These are phyloP conservation scores for Rhododendron ferrugineum DNA, from an alignment of 148 eudicot genomes.

Conservation along the genomic window DNA sequence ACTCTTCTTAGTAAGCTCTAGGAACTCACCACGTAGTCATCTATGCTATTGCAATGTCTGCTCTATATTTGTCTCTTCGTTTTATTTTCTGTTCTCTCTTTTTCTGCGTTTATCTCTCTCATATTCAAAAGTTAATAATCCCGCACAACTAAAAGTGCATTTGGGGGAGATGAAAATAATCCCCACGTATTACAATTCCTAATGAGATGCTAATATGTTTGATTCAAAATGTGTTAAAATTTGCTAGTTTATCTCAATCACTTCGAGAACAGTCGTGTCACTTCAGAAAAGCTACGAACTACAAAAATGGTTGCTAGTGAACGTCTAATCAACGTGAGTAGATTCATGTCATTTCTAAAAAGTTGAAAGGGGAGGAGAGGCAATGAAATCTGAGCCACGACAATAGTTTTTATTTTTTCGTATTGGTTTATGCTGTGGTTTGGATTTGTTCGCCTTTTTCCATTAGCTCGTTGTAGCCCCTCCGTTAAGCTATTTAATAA, in stretches of 20 bases:
- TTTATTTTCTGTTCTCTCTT: not conserved
- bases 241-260: not conserved
- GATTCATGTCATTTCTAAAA: not conserved
- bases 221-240: not conserved
- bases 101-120: not conserved
- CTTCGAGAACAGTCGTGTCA: not conserved
- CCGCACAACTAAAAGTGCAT: too few relatives aligned
- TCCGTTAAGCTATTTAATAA: not conserved
- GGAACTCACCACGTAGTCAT: not conserved
- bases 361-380: not conserved
- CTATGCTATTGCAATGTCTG: not conserved
- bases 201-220: not conserved
- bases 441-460: not conserved
- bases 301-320: not conserved
- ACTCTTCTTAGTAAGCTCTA: not conserved
- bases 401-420: not conserved
- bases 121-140: not conserved
- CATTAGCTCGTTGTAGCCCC: not conserved
- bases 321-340: not conserved
- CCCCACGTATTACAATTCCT: not conserved
- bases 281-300: not conserved
- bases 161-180: not conserved
- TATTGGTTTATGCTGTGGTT: not conserved
- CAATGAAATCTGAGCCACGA: not conserved
- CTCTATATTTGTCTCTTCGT: not conserved